Evolutionary conservation across 257 asterid genomes (phyloP).

Genomic region (Rauvolfia tetraphylla): DNA sequence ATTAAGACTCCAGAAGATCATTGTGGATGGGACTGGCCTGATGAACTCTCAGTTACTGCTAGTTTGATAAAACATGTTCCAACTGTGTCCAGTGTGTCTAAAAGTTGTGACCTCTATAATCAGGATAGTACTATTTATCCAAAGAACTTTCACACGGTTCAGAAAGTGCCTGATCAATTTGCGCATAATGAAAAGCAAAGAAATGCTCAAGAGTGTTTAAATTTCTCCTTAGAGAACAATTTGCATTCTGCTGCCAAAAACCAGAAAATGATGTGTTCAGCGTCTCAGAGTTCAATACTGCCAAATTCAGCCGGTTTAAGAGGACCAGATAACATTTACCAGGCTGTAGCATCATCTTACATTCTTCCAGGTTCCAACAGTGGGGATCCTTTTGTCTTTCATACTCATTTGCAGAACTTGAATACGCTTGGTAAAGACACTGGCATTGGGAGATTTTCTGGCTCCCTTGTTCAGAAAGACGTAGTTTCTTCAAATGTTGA

Average conservation of each 20-base stretch:
- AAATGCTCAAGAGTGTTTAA: constrained; percentile 23
- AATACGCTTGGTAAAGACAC: constrained; percentile 27
- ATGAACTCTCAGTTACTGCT: constrained; percentile 35
- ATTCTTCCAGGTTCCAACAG: constrained; percentile 24
- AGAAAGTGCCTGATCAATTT: constrained; percentile 20
- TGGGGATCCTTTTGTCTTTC: constrained; percentile 22
- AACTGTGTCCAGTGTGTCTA: constrained; percentile 21
- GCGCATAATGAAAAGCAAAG: constrained; percentile 23
- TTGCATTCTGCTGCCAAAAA: constrained; percentile 26
- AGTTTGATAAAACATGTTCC: constrained; percentile 24
- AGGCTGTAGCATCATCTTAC: constrained; percentile 23
- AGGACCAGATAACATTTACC: constrained; percentile 26
- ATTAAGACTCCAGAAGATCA: constrained; percentile 49
- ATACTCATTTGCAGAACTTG: constrained; percentile 27
- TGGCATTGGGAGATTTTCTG: constrained; percentile 18
- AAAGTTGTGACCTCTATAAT: constrained; percentile 23
- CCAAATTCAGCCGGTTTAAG: constrained; percentile 28
- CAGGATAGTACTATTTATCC: constrained; percentile 21
- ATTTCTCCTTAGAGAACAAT: constrained; percentile 23
- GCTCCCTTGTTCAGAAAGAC: constrained; percentile 24
- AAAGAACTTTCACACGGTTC: constrained; percentile 28
- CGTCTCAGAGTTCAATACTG: constrained; percentile 16
- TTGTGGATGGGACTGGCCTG: constrained; percentile 69
- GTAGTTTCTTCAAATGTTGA: constrained; percentile 42
- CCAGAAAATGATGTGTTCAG: constrained; percentile 11